These are phyloP conservation scores for Ogataea zsoltii DNA, from an alignment of 805 yeast species.

Conservation along the genomic window DNA sequence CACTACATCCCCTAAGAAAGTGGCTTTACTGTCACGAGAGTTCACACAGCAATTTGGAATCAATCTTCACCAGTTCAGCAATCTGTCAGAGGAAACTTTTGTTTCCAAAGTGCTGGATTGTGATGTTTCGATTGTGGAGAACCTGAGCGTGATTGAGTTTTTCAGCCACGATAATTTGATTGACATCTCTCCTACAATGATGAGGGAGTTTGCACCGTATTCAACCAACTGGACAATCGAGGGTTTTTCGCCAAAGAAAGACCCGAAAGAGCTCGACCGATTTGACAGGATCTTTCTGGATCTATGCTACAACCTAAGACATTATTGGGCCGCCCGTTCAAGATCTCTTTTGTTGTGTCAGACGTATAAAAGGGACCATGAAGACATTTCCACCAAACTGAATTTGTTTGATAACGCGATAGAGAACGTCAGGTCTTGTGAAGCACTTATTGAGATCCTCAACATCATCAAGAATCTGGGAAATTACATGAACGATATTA, in stretches of 20 bases:
- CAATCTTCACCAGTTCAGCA: conserved; percentile 65
- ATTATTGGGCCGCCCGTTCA: conserved; percentile 74
- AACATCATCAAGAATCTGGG: conserved; percentile 72
- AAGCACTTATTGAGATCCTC: conserved; percentile 56
- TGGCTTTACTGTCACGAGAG: conserved; percentile 65
- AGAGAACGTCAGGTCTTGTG: conserved; percentile 51
- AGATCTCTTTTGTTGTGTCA: conserved; percentile 55
- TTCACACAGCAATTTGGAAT: conserved; percentile 79
- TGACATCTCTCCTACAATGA: conserved; percentile 56
- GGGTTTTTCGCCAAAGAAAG: conserved; percentile 48
- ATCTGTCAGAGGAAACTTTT: conserved; percentile 53
- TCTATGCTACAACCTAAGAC: conserved; percentile 63
- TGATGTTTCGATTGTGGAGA: conserved; percentile 53
- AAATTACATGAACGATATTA: conserved; percentile 73
- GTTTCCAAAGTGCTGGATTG: conserved; percentile 58
- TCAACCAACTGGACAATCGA: conserved; percentile 47
- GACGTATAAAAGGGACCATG: conserved; percentile 65
- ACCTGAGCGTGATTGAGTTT: conserved; percentile 64
- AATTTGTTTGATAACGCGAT: conserved; percentile 61
- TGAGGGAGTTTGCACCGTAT: conserved; percentile 63
- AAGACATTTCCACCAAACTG: conserved; percentile 57
- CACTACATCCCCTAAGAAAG: conserved; percentile 46
- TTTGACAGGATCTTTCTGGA: conserved; percentile 72
- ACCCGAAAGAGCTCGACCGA: conserved; percentile 59
- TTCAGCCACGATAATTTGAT: conserved; percentile 65